Evolutionary conservation across 2,329 filamentous ascomycete species (phyloP).

Genomic region (Botrytis byssoidea): DNA sequence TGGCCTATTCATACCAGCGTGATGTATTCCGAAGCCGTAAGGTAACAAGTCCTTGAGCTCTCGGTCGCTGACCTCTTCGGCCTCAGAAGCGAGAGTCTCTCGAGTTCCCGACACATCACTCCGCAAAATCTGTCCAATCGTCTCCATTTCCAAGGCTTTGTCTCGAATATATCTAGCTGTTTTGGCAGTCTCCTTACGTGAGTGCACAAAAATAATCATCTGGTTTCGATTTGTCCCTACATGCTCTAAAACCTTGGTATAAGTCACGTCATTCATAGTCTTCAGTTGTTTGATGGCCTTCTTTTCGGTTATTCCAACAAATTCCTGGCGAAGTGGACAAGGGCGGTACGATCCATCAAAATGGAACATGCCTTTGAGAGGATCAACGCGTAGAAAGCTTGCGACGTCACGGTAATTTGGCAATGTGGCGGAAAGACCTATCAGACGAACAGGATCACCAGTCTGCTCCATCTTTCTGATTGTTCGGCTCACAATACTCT

Average conservation of each 20-base stretch:
- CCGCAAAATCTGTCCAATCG: conserved; percentile 91
- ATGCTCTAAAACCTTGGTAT: conserved; percentile 95
- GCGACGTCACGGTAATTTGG: conserved; percentile 97
- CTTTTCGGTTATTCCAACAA: conserved; percentile 94
- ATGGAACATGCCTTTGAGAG: conserved; percentile 84
- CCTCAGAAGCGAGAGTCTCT: conserved; percentile 83
- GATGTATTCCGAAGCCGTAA: conserved; percentile 97
- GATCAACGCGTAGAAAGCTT: conserved; percentile 88
- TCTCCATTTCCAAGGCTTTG: conserved; percentile 95
- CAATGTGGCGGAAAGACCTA: conserved; percentile 90
- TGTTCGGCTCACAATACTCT: conserved; percentile 93
- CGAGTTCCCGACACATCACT: conserved; percentile 82
- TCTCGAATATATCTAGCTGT: conserved; percentile 95
- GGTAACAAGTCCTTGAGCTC: conserved; percentile 93
- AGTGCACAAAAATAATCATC: conserved; percentile 99
- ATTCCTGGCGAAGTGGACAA: conserved; percentile 93
- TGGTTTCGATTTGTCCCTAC: conserved; percentile 91
- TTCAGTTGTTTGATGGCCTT: conserved; percentile 99
- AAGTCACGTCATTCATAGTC: conserved; percentile 99
- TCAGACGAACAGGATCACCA: conserved; percentile 84
- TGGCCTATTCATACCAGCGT: conserved; percentile 94
- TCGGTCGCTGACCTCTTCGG: conserved; percentile 76
- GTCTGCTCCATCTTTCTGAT: conserved; percentile 93
- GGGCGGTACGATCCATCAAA: conserved; percentile 94
- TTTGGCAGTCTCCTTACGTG: conserved; percentile 95